phyloP scores from a whole-genome alignment of 2,329 filamentous ascomycete species.

The Neofusicoccum kwambonambiense region DNA sequence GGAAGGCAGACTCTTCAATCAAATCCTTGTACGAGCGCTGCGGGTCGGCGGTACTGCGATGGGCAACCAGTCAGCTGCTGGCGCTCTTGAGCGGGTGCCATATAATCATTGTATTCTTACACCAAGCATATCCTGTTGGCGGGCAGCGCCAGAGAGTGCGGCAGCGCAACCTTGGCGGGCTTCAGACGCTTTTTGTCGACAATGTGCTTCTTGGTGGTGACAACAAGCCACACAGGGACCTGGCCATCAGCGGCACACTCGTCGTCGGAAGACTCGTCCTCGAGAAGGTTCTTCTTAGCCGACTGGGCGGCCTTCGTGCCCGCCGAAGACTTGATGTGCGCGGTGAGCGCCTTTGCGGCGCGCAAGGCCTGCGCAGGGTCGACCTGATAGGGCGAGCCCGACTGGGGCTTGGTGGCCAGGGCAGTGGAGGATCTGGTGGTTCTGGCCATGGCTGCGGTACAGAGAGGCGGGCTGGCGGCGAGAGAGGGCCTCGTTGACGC shows the following conservation, averaged over 20 bases:
- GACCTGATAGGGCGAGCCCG: conserved; percentile 43
- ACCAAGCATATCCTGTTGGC: conserved; percentile 12
- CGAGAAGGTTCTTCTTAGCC: conserved; percentile 56
- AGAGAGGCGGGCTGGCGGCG: not conserved
- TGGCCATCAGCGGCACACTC: conserved; percentile 42
- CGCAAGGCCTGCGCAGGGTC: conserved; percentile 54
- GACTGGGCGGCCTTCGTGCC: conserved; percentile 48
- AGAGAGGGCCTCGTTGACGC: not conserved
- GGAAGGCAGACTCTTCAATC: conserved; percentile 65
- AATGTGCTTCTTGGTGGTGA: conserved; percentile 66
- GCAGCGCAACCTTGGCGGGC: conserved; percentile 68
- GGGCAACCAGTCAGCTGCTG: not conserved
- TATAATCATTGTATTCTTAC: not conserved
- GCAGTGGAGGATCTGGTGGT: conserved; percentile 31
- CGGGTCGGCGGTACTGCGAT: conserved; percentile 68
- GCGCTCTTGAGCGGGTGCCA: not conserved
- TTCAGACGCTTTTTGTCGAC: conserved; percentile 76
- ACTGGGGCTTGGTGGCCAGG: conserved; percentile 36
- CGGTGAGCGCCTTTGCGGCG: conserved; percentile 59
- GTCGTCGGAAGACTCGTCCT: conserved; percentile 42
- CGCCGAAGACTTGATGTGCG: conserved; percentile 54
- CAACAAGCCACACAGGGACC: conserved; percentile 58
- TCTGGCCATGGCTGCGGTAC: conserved; percentile 25
- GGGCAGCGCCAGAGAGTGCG: conserved; percentile 9
- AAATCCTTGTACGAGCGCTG: conserved; percentile 91